These are phyloP conservation scores for Ganoderma boninense DNA, from an alignment of 1,284 basidiomycete genomes.

Conservation along the genomic window DNA sequence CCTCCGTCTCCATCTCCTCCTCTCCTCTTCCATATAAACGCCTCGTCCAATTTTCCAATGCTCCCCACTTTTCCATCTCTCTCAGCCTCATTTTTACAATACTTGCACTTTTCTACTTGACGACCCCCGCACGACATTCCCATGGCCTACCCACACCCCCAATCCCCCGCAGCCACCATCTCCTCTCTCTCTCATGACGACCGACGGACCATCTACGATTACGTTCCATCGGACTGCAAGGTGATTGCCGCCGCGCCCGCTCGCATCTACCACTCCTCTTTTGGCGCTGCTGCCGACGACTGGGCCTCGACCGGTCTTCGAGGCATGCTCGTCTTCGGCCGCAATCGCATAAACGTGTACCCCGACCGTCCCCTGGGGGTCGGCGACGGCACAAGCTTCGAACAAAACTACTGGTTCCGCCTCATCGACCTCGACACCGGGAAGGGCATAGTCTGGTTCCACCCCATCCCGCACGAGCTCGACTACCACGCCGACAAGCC, in stretches of 20 bases:
- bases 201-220: conserved; percentile 37
- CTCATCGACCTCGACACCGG: conserved; percentile 77
- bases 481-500: conserved; percentile 89
- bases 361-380: conserved; percentile 30
- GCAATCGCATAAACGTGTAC: conserved; percentile 55
- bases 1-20: neutral
- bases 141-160: conserved; percentile 26
- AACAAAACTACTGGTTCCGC: conserved; percentile 67
- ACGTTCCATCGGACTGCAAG: conserved; percentile 39
- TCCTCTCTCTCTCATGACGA: conserved; percentile 35
- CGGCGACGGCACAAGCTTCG: conserved; percentile 31
- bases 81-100: conserved; percentile 14
- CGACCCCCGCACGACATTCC: neutral
- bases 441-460: conserved; percentile 85
- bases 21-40: conserved; percentile 15
- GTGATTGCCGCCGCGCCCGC: conserved; percentile 43
- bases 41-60: conserved; percentile 7
- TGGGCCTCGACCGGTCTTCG: conserved; percentile 80
- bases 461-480: conserved; percentile 83
- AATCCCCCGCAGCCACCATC: conserved; percentile 31
- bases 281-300: conserved; percentile 52
- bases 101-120: conserved; percentile 11
- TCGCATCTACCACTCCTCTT: conserved; percentile 64
- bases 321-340: conserved; percentile 79
- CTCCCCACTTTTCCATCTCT: neutral